Evolutionary conservation across 805 yeast species (phyloP).

Genomic region (Wickerhamomyces bovis): DNA sequence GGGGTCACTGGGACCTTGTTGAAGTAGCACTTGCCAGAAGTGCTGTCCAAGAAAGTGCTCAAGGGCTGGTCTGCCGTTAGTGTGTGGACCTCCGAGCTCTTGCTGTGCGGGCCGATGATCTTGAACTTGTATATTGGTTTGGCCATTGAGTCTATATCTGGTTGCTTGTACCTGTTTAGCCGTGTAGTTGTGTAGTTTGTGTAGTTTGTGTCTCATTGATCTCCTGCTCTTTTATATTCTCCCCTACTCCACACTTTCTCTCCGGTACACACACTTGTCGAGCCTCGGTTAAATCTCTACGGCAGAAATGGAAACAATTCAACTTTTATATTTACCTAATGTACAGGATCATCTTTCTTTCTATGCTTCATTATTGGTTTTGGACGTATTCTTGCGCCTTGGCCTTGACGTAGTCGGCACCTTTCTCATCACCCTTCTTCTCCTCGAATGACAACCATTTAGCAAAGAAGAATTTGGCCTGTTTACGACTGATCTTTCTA

Average conservation of each 20-base stretch:
- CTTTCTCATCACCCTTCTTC: conserved; percentile 56
- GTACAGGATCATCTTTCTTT: conserved; percentile 1
- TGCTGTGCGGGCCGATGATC: neutral
- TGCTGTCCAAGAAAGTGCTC: neutral
- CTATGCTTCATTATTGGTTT: conserved; percentile 8
- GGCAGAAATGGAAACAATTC: no score
- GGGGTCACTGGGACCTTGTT: neutral
- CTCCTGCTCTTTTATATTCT: no score
- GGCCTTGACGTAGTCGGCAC: conserved; percentile 80
- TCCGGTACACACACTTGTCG: no score
- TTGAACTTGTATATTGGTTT: neutral
- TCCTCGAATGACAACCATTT: conserved; percentile 88
- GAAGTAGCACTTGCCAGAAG: neutral
- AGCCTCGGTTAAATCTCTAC: no score
- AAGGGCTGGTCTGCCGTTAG: neutral
- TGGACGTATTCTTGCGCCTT: conserved; percentile 77
- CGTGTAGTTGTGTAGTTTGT: no score
- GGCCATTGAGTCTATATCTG: no score
- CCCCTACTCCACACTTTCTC: no score
- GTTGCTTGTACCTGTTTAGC: no score
- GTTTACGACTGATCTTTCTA: conserved; percentile 69
- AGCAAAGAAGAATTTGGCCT: conserved; percentile 90
- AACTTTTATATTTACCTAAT: conserved; percentile 1
- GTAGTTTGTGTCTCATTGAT: no score
- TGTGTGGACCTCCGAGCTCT: neutral